phyloP scores from a whole-genome alignment of 805 yeast species.

The Naumovozyma dairenensis region DNA sequence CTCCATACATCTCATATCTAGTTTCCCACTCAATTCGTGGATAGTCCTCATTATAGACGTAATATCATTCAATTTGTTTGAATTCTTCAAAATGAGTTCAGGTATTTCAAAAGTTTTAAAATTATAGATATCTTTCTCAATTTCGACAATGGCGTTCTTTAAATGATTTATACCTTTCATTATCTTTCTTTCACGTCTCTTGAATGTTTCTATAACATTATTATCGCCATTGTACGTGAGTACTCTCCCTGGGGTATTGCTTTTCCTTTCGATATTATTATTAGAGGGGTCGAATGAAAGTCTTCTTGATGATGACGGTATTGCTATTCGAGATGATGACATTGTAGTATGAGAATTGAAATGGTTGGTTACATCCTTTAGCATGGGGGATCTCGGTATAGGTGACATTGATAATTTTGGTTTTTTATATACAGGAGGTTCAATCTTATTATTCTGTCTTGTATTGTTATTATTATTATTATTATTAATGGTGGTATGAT shows the following conservation, averaged over 20 bases:
- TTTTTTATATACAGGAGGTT: not conserved
- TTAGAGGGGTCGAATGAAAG: no score
- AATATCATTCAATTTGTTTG: constrained; percentile 16
- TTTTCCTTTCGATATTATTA: not conserved
- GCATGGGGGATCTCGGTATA: not conserved
- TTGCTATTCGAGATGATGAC: no score
- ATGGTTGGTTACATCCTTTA: not conserved
- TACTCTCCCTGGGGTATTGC: not conserved
- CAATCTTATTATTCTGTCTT: no score
- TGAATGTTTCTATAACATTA: constrained; percentile 24
- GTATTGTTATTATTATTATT: no score
- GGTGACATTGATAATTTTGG: not conserved
- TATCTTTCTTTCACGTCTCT: constrained; percentile 25
- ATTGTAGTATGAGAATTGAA: no score
- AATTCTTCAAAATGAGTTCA: constrained; percentile 12
- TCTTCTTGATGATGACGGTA: no score
- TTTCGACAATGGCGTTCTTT: constrained; percentile 21
- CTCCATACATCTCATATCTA: constrained; percentile 14
- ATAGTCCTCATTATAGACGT: not conserved
- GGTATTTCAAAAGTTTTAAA: constrained; percentile 18
- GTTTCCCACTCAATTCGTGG: constrained; percentile 9
- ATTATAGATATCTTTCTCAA: constrained; percentile 17
- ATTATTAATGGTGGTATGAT: no score
- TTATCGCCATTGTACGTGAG: constrained; percentile 18
- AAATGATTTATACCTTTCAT: constrained; percentile 22